Evolutionary conservation across 2,329 filamentous ascomycete species (phyloP).

Genomic region (Zymoseptoria passerinii): DNA sequence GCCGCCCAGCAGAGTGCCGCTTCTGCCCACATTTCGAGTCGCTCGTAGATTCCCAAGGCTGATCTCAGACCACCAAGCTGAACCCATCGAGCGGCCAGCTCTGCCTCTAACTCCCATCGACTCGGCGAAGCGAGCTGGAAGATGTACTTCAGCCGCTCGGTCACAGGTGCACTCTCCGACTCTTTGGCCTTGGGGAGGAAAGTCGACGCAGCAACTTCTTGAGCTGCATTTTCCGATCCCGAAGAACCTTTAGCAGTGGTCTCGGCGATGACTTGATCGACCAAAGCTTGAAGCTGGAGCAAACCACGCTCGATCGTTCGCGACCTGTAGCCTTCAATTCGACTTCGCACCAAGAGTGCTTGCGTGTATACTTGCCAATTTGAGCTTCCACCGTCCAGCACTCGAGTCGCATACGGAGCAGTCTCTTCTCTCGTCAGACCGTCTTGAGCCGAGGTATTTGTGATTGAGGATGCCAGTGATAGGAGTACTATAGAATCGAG

Average conservation of each 20-base stretch:
- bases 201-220: constrained; percentile 49
- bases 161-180: constrained; percentile 68
- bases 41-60: constrained; percentile 91
- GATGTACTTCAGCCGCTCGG: constrained; percentile 71
- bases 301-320: constrained; percentile 83
- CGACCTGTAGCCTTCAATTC: constrained; percentile 81
- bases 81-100: constrained; percentile 89
- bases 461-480: constrained; percentile 70
- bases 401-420: constrained; percentile 78
- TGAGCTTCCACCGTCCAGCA: constrained; percentile 77
- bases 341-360: constrained; percentile 76
- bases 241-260: constrained; percentile 38
- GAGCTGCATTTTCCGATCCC: constrained; percentile 20
- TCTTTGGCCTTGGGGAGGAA: constrained; percentile 73
- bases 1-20: constrained; percentile 80
- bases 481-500: constrained; percentile 87
- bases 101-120: constrained; percentile 87
- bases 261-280: constrained; percentile 89
- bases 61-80: constrained; percentile 78
- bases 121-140: constrained; percentile 77
- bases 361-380: constrained; percentile 99
- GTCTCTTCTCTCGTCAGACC: constrained; percentile 89
- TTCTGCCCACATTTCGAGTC: constrained; percentile 88
- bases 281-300: constrained; percentile 85
- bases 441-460: constrained; percentile 77